These are phyloP conservation scores for Lasiosphaeris hirsuta DNA, from an alignment of 495 filamentous ascomycete species.

Conservation along the genomic window DNA sequence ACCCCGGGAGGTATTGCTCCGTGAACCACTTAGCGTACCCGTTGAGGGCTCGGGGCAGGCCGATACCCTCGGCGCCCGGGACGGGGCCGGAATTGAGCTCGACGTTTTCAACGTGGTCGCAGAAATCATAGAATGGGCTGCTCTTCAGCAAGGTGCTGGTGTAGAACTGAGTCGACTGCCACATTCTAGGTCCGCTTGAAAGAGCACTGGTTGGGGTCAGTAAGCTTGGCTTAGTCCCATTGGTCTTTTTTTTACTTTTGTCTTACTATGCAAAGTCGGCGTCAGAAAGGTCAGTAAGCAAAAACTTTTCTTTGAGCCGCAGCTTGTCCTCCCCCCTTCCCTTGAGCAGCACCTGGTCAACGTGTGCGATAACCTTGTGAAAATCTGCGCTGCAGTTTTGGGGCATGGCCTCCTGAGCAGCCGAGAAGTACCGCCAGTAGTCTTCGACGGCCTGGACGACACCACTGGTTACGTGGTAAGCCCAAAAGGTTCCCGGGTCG, in stretches of 20 bases:
- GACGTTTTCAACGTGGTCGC: constrained; percentile 34
- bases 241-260: too few relatives aligned
- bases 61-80: constrained; percentile 27
- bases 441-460: constrained; percentile 61
- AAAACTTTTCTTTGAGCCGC: constrained; percentile 57
- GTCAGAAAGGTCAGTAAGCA: constrained; percentile 50
- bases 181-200: constrained; percentile 54
- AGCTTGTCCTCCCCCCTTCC: constrained; percentile 45
- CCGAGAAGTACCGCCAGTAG: constrained; percentile 65
- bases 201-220: constrained; percentile 32
- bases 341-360: constrained; percentile 47
- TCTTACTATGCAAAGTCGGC: constrained; percentile 57
- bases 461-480: constrained; percentile 61
- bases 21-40: constrained; percentile 50
- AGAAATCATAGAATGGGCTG: constrained; percentile 31
- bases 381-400: constrained; percentile 62
- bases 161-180: constrained; percentile 50
- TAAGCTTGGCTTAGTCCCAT: constrained; percentile 25
- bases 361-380: constrained; percentile 51
- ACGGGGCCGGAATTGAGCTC: constrained; percentile 28
- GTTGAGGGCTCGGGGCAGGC: constrained; percentile 25
- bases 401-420: constrained; percentile 60
- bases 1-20: constrained; percentile 43
- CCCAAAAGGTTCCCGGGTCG: constrained; percentile 64
- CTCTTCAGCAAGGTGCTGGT: constrained; percentile 26